A percentile compares a stretch with the other conserved stretches of the same genome.
These are phyloP conservation scores for Penicillium decumbens DNA, from an alignment of 2,329 filamentous ascomycete genomes.

Conservation along the genomic window DNA sequence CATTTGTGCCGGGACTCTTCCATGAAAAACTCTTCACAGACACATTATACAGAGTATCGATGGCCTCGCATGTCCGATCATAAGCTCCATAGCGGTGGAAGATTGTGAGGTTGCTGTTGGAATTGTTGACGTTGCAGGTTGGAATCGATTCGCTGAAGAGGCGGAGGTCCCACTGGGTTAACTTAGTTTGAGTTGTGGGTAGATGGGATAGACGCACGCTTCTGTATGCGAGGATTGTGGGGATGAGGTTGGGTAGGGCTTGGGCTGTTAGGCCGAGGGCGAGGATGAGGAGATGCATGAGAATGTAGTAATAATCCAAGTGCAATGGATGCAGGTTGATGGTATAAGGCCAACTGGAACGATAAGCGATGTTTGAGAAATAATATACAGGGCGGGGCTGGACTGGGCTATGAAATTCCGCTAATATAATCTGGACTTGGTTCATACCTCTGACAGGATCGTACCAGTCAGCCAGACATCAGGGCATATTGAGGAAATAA, in stretches of 20 bases:
- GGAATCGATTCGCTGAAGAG: conserved; percentile 29
- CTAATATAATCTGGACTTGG: no score
- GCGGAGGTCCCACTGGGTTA: conserved; percentile 29
- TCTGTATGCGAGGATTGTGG: conserved; percentile 14
- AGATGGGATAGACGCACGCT: conserved; percentile 13
- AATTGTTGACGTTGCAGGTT: conserved; percentile 22
- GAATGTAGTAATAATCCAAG: not conserved
- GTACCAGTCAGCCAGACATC: not conserved
- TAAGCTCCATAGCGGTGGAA: conserved; percentile 17
- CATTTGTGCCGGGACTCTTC: conserved; percentile 19
- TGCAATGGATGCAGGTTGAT: not conserved
- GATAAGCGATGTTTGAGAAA: no score
- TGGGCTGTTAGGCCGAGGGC: not conserved
- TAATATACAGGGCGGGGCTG: no score
- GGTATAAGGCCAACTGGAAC: not conserved
- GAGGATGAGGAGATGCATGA: conserved; percentile 5
- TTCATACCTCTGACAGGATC: not conserved
- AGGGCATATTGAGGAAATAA: not conserved
- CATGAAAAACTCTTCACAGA: conserved; percentile 24
- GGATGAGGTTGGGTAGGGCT: conserved; percentile 3
- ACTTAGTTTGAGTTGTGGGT: not conserved
- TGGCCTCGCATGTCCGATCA: conserved; percentile 6
- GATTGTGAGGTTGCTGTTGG: conserved; percentile 19
- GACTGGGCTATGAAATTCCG: no score
- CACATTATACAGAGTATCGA: conserved; percentile 10